Evolutionary conservation across 768 basidiomycete species (phyloP), one percentile per base, ranked within the genome.

Genomic region (Gymnopilus junonius): DNA sequence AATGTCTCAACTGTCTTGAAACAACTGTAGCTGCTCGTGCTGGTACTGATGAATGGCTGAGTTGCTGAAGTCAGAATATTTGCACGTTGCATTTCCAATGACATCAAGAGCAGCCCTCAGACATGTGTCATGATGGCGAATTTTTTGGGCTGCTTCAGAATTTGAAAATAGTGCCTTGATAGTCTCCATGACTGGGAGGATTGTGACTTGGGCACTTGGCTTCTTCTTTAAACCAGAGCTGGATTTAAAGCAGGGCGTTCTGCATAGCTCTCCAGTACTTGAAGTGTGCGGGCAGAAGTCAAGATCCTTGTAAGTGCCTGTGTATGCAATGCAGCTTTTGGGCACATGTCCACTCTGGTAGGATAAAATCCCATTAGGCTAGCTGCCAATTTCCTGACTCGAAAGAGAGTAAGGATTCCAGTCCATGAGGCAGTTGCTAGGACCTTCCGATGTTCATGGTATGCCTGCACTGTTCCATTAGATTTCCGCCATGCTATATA

Each of bases 1-100:
- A 39, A 73, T 50, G 60, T 73, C 71, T 17, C 71, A 58, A 10
- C n/a, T 8, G 43, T 69, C 69, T 59, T 64, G n/a, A 39, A 73
- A 71, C 12, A 71, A 29, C 3, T 43, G 45, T 37, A 68, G 56
- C 17, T 67, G 14, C 23, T 46, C 25, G 42, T 69, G 56, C 25
- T 69, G 72, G n/a, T n/a, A n/a, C n/a, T n/a, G n/a, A n/a, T n/a
- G n/a, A n/a, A n/a, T n/a, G n/a, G n/a, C n/a, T n/a, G n/a, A n/a
- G n/a, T n/a, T n/a, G n/a, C n/a, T n/a, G n/a, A n/a, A 39, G 37
- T 39, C 37, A 12, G 37, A 39, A 17, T 39, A 39, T 14, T 39
- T 39, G 4, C 12, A 4, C 4, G 37, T 12, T 39, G 37, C 37
- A 3, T 11, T 5, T 5, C 11, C 37, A 12, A 39, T 14, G 4